A percentile compares a stretch with the other conserved stretches of the same genome.
Conservation (phyloP, 2,329 filamentous ascomycete species). For the Cercospora zeina region DNA sequence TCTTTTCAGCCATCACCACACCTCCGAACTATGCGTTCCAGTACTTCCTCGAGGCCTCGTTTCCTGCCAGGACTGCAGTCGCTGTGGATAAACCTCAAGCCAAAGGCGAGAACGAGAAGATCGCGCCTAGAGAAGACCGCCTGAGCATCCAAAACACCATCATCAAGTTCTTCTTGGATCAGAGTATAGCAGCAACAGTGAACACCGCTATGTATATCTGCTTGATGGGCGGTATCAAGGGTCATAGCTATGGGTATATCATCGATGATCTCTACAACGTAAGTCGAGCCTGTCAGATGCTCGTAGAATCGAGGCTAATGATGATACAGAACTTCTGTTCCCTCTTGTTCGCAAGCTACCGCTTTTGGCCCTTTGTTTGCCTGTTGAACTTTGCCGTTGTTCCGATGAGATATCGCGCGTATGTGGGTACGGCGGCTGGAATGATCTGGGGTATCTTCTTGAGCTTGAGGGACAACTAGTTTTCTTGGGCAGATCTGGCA, state of each 20-base stretch:
- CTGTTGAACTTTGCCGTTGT: constrained; percentile 7
- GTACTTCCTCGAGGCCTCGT: neutral
- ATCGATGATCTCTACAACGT: neutral
- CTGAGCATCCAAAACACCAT: constrained; percentile 5
- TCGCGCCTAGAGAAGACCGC: neutral
- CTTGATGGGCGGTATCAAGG: constrained; percentile 4
- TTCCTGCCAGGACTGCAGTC: neutral
- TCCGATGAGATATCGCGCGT: neutral
- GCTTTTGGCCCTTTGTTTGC: constrained; percentile 9
- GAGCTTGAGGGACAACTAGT: neutral
- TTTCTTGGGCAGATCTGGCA: neutral
- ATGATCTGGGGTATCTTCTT: constrained; percentile 7
- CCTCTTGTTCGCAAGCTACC: constrained; percentile 3
- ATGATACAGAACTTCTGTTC: constrained; percentile 1
- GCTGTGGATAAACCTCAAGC: neutral
- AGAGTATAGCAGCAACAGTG: constrained; percentile 5
- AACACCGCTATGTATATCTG: constrained; percentile 6
- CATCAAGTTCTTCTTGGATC: constrained; percentile 9
- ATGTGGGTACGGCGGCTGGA: constrained; percentile 3
- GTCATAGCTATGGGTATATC: neutral
- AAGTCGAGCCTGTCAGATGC: neutral
- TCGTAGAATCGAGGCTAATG: neutral
- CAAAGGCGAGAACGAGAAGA: neutral
- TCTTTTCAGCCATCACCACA: neutral
- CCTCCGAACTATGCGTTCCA: neutral